Base-by-base conservation (phyloP, 2,329 filamentous ascomycete genomes). In the Neoscytalidium dimidiatum region DNA sequence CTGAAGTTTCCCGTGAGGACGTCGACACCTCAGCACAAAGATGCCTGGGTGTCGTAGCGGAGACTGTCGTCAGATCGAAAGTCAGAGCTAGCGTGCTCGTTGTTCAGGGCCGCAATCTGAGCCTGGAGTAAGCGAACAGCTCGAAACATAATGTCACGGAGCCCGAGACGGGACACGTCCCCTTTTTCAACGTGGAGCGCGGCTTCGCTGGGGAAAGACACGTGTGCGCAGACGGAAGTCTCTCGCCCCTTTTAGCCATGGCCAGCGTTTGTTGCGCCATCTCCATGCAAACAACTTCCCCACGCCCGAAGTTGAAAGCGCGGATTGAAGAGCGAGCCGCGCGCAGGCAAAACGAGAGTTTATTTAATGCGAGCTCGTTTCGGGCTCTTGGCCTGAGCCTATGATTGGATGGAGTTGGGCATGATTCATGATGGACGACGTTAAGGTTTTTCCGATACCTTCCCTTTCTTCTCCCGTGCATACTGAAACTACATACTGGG, bases 81-180 rank as follows among this genome's bases (percentile, higher is more conserved):
- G 76, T 90, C n/a, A 84, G 83, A 68, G 86, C 88, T 0, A 92
- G 90, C 74, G 78, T 93, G 28, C 79, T 93, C 62, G 85, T 93
- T 63, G 83, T 94, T 29, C 88, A 92, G 77, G 89, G 60, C 33
- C 35, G 60, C 9, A 21, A 7, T 52, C 17, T 41, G 31, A 23
- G n/a, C 33, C 35, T 17, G 13, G 58, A 49, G 21, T 58, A 19
- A 58, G 3, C 14, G 38, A 41, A 11, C 14, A 4, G 9, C n/a
- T n/a, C n/a, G n/a, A n/a, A n/a, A n/a, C n/a, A 2, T 17, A 17
- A 29, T 29, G 14, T 3, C 17, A 13, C 14, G 38, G 38, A 41
- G 3, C 43, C n/a, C 8, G 23, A n/a, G 19, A 38, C 7, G 1
- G 23, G 14, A 29, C 11, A 28, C 8, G 8, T 35, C 33, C 33